Percentiles rank a stretch among this genome's conserved stretches.
Evolutionary conservation across 1,139 yeast genomes (phyloP).

Genomic region (Hansenula anomala): DNA sequence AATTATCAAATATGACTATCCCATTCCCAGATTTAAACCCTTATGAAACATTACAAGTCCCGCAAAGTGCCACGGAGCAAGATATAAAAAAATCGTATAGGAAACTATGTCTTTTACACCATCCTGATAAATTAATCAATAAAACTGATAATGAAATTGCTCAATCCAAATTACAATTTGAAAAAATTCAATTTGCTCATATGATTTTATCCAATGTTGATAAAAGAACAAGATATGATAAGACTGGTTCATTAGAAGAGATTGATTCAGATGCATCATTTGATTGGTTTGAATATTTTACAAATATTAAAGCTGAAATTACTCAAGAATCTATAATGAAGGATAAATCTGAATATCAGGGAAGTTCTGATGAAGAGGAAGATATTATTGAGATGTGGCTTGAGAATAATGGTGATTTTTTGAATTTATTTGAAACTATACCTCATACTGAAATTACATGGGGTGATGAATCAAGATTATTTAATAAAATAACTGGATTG

Average conservation of each 20-base stretch:
- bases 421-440: constrained; percentile 63
- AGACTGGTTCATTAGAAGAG: constrained; percentile 60
- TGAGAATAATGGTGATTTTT: constrained; percentile 64
- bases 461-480: constrained; percentile 57
- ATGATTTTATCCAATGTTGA: constrained; percentile 57
- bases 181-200: constrained; percentile 72
- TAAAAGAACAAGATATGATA: constrained; percentile 56
- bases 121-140: constrained; percentile 71
- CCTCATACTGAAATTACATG: constrained; percentile 71
- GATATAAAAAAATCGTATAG: constrained; percentile 72
- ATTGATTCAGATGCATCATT: constrained; percentile 38
- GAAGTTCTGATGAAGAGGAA: constrained; percentile 57
- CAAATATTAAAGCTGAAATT: constrained; percentile 49
- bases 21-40: constrained; percentile 62
- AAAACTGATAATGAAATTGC: constrained; percentile 28
- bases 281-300: constrained; percentile 65
- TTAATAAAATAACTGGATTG: constrained; percentile 42
- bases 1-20: constrained; percentile 19
- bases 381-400: constrained; percentile 61
- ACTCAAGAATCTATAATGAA: constrained; percentile 71
- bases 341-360: constrained; percentile 61
- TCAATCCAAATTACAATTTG: constrained; percentile 46
- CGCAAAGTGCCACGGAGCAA: constrained; percentile 37
- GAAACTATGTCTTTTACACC: constrained; percentile 60
- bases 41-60: constrained; percentile 50